Conservation (phyloP, 495 filamentous ascomycete genomes). For the Amniculicola lignicola region DNA sequence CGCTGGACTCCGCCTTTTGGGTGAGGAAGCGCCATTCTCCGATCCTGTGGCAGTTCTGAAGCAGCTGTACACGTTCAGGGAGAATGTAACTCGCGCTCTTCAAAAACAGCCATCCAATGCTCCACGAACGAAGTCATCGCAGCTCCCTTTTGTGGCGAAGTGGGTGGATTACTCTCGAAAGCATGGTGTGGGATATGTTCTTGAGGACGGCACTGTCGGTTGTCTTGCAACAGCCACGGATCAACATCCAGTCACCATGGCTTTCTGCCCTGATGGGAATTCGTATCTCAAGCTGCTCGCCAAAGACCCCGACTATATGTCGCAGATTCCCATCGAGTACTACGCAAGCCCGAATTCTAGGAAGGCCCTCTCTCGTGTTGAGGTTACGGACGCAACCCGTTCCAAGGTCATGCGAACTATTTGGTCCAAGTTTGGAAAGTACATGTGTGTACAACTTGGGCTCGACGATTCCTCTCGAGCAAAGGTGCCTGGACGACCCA, state of each 20-base stretch:
- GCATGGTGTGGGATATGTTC: constrained; percentile 43
- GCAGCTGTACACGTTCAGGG: constrained; percentile 36
- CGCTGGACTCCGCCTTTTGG: neutral
- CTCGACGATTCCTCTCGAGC: constrained; percentile 46
- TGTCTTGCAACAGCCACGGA: constrained; percentile 36
- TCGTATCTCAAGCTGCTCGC: constrained; percentile 52
- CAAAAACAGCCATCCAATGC: constrained; percentile 18
- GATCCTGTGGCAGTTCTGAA: constrained; percentile 39
- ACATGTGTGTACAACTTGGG: constrained; percentile 71
- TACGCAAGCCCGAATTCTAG: constrained; percentile 67
- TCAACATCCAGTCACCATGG: constrained; percentile 36
- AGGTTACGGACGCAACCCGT: constrained; percentile 58
- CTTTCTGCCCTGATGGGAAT: constrained; percentile 45
- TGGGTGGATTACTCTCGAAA: constrained; percentile 47
- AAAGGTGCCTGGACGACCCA: constrained; percentile 35
- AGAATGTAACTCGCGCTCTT: constrained; percentile 40
- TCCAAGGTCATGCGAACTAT: constrained; percentile 67
- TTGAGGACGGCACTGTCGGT: constrained; percentile 43
- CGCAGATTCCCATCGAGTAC: constrained; percentile 72
- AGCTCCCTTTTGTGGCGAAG: constrained; percentile 41
- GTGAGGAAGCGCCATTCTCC: constrained; percentile 13
- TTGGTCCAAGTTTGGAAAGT: constrained; percentile 90
- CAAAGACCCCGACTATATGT: constrained; percentile 56
- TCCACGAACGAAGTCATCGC: constrained; percentile 3
- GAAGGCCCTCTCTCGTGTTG: constrained; percentile 60